Conservation (phyloP, 306 rosid species). For the Casuarina equisetifolia region DNA sequence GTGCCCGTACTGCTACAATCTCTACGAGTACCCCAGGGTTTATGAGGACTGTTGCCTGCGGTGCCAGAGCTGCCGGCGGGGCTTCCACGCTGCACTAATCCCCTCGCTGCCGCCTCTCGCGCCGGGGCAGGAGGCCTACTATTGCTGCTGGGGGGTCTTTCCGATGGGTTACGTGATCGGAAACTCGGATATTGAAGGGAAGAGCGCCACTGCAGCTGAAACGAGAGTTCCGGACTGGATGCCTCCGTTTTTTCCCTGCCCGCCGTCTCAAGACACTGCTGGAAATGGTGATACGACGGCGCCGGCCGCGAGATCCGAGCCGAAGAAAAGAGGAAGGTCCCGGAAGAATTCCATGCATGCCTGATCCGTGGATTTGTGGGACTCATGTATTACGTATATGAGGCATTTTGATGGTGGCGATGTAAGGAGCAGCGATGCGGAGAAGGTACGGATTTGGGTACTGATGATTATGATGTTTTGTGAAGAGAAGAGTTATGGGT, state of each 20-base stretch:
- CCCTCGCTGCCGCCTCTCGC: constrained; percentile 60
- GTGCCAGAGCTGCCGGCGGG: constrained; percentile 78
- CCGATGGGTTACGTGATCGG: constrained; percentile 66
- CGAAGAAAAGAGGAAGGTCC: constrained; percentile 65
- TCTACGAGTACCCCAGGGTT: constrained; percentile 72
- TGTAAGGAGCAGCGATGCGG: not conserved
- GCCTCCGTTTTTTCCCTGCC: constrained; percentile 37
- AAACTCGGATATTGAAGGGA: constrained; percentile 23
- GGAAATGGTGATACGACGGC: constrained; percentile 13
- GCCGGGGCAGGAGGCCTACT: constrained; percentile 80
- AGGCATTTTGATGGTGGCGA: not conserved
- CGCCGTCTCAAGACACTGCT: constrained; percentile 21
- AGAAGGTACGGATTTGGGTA: not conserved
- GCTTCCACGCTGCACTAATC: constrained; percentile 59
- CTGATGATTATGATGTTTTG: no score
- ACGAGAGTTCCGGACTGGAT: constrained; percentile 59
- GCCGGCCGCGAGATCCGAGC: not conserved
- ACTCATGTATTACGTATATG: not conserved
- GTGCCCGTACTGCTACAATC: constrained; percentile 80
- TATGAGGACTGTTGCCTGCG: constrained; percentile 74
- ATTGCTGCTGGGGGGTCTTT: constrained; percentile 78
- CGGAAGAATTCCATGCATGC: constrained; percentile 32
- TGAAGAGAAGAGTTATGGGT: no score
- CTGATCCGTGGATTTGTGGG: not conserved
- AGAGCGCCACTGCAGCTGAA: constrained; percentile 28